Conservation (phyloP, 257 asterid genomes). For the Scutellaria minor region DNA sequence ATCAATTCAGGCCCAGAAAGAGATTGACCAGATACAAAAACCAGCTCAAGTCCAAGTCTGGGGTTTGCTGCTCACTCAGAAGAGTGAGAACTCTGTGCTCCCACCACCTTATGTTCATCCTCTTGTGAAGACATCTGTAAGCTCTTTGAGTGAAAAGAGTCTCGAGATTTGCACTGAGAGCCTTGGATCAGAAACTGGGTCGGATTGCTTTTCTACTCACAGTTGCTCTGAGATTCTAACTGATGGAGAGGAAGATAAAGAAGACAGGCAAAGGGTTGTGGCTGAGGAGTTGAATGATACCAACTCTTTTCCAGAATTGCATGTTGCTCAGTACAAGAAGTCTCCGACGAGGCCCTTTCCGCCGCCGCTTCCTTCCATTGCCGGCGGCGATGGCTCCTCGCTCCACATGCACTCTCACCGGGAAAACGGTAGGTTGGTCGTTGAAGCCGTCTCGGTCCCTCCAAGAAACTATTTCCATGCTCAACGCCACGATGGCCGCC, state of each 20-base stretch:
- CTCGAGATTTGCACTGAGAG: constrained; percentile 88
- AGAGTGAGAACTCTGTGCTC: constrained; percentile 38
- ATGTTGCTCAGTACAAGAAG: constrained; percentile 50
- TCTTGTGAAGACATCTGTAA: constrained; percentile 51
- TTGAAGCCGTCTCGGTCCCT: constrained; percentile 67
- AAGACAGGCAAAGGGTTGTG: neutral
- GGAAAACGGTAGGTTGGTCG: constrained; percentile 67
- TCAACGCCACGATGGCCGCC: constrained; percentile 68
- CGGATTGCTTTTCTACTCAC: constrained; percentile 57
- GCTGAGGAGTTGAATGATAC: constrained; percentile 23
- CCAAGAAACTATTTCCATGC: constrained; percentile 58
- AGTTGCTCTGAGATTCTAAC: constrained; percentile 39
- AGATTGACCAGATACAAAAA: neutral
- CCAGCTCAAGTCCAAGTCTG: constrained; percentile 37
- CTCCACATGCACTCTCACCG: constrained; percentile 64
- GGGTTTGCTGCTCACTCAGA: constrained; percentile 53
- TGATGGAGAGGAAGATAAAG: constrained; percentile 39
- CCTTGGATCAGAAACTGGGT: constrained; percentile 89
- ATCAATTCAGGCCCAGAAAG: constrained; percentile 46
- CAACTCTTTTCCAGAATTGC: constrained; percentile 39
- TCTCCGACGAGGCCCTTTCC: constrained; percentile 62
- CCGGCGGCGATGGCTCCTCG: constrained; percentile 52
- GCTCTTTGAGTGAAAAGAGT: constrained; percentile 61
- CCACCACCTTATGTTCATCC: constrained; percentile 67
- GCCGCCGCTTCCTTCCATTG: constrained; percentile 72